These are phyloP conservation scores for Sporothrix variecibatus DNA, from an alignment of 2,329 filamentous ascomycete species.

Conservation along the genomic window DNA sequence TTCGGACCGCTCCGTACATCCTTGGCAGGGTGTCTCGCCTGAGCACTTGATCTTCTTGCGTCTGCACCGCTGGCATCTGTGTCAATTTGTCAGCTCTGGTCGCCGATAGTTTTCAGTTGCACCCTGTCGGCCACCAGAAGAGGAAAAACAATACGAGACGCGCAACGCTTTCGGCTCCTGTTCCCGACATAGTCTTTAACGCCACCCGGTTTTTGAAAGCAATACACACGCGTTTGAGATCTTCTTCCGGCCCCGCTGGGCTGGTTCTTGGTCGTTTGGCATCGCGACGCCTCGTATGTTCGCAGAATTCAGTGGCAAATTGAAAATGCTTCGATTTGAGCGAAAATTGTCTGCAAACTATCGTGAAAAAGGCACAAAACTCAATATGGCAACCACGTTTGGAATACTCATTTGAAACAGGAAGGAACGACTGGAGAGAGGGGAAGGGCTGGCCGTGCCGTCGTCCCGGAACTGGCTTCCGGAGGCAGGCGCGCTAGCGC, in stretches of 20 bases:
- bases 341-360: not conserved
- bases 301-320: not conserved
- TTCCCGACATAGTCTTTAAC: not conserved
- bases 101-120: not conserved
- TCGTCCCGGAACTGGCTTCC: not conserved
- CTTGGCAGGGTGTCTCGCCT: not conserved
- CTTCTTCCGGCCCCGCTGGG: not conserved
- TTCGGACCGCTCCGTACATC: not conserved
- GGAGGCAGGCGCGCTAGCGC: not conserved
- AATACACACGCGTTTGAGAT: not conserved
- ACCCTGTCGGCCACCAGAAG: not conserved
- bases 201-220: not conserved
- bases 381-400: not conserved
- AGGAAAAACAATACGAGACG: not conserved
- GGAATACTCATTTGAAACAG: not conserved
- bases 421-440: not conserved
- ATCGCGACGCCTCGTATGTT: not conserved
- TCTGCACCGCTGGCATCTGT: not conserved
- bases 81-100: not conserved
- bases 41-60: constrained; percentile 8
- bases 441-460: not conserved
- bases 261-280: not conserved
- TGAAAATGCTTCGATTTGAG: not conserved
- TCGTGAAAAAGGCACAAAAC: not conserved
- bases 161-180: not conserved